Percentiles rank a stretch among this genome's conserved stretches.
These are phyloP conservation scores for Anthracocystis setariae DNA, from an alignment of 1,284 basidiomycete genomes.

Conservation along the genomic window DNA sequence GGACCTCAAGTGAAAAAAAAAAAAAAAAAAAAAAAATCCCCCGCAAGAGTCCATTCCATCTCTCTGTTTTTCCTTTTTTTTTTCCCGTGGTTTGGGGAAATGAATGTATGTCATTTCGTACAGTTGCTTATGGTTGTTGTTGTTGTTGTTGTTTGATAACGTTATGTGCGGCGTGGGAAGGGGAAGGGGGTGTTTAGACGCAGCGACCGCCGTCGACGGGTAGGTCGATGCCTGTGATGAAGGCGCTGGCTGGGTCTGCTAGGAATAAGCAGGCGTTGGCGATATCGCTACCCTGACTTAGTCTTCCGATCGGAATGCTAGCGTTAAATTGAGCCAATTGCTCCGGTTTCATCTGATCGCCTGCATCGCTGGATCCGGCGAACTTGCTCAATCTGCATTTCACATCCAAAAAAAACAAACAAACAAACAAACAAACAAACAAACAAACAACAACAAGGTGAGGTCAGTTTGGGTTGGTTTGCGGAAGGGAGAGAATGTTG, in stretches of 20 bases:
- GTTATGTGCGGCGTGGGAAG: too few relatives aligned
- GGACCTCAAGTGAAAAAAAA: conserved; percentile 46
- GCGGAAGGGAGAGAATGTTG: neutral
- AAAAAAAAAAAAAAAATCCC: too few relatives aligned
- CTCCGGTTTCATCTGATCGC: conserved; percentile 9
- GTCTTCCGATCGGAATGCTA: conserved; percentile 35
- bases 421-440: too few relatives aligned
- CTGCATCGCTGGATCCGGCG: conserved; percentile 27
- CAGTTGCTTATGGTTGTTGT: too few relatives aligned
- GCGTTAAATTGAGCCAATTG: conserved; percentile 36
- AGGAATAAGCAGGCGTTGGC: conserved; percentile 50
- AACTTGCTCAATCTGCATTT: conserved; percentile 26
- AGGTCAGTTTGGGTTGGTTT: neutral
- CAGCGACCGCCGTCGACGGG: conserved; percentile 47
- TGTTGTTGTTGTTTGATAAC: too few relatives aligned
- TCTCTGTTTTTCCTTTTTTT: neutral
- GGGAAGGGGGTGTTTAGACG: conserved; percentile 15
- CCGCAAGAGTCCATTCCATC: too few relatives aligned
- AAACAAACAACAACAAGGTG: neutral
- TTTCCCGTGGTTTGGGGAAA: neutral
- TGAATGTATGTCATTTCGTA: too few relatives aligned
- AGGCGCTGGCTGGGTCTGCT: conserved; percentile 23
- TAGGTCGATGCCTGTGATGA: conserved; percentile 46
- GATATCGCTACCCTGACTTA: conserved; percentile 31
- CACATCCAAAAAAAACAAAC: too few relatives aligned